Base-by-base conservation (phyloP, 2,329 filamentous ascomycete genomes). In the Colletotrichum gigasporum region DNA sequence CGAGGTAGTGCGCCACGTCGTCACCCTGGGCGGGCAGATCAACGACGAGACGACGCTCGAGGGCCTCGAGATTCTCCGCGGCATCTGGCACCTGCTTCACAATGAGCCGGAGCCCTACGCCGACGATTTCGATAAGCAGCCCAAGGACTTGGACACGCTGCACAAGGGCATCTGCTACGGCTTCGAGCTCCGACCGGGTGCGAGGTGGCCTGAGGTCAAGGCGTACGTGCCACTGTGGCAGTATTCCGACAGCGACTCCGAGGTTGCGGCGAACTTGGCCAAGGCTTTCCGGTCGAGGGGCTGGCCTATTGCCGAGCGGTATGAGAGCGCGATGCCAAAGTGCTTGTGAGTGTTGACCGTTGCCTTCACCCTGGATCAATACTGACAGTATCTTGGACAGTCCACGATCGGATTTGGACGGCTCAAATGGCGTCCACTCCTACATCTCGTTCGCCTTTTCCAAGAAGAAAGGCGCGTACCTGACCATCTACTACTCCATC, bases 211-310 rank as follows among this genome's bases (percentile, higher is more conserved):
- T 20, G 67, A 69, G 14, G 70, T 70, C 18, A 73, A 72, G 65
- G 59, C 69, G 4, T 73, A 73, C 57, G 69, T 73, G 1, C 71
- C 71, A n/a, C 28, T 71, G 30, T 68, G 66, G n/a, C 69, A 73
- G 32, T 72, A 67, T 14, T 63, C 66, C 16, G 58, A 66, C n/a
- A 67, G 59, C 48, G 66, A 67, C 44, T 39, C 53, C 8, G 53
- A 42, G 18, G 34, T 67, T 50, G 54, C 63, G 4, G 11, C 57
- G 32, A 67, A 67, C 32, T 44, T 67, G 18, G 63, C 63, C 44
- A 53, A 44, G 22, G 58, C 51, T 3, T 67, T 67, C 66, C 37
- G 32, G 11, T 47, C 34, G 1, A 50, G 66, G 14, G 66, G 66
- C 4, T 67, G 66, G 66, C 28, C 63, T n/a, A 50, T 67, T 3